These are phyloP conservation scores for Butyriboletus loyo DNA, from an alignment of 768 basidiomycete species.

Conservation along the genomic window DNA sequence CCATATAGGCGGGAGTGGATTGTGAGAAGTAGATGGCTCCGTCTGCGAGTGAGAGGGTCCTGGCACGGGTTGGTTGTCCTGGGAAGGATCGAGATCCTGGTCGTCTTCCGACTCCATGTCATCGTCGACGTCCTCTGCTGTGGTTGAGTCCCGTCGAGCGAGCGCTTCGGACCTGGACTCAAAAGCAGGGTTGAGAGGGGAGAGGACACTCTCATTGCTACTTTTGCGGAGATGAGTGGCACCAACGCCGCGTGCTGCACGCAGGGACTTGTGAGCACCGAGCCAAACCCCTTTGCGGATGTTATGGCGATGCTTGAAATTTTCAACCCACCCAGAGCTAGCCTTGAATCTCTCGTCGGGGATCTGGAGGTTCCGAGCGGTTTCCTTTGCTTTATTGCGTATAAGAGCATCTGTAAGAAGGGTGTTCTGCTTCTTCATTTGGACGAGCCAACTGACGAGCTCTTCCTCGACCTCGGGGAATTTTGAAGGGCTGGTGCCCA, in stretches of 20 bases:
- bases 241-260: constrained; percentile 31
- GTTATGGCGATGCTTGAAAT: constrained; percentile 81
- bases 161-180: constrained; percentile 31
- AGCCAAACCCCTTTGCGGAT: constrained; percentile 66
- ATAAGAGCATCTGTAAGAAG: constrained; percentile 63
- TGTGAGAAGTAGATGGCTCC: constrained; percentile 24
- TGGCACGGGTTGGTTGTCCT: constrained; percentile 23
- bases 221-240: constrained; percentile 36
- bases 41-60: constrained; percentile 32
- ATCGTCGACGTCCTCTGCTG: constrained; percentile 32
- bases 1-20: constrained; percentile 33
- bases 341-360: constrained; percentile 81
- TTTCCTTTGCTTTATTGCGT: constrained; percentile 64
- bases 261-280: constrained; percentile 36
- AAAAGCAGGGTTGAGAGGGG: constrained; percentile 42
- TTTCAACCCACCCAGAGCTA: constrained; percentile 90
- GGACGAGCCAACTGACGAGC: constrained; percentile 58
- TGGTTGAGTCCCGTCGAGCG: constrained; percentile 26
- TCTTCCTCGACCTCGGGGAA: constrained; percentile 74
- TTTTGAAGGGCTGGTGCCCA: constrained; percentile 60
- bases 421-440: constrained; percentile 45
- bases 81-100: constrained; percentile 28
- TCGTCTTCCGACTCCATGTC: constrained; percentile 39
- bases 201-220: constrained; percentile 33
- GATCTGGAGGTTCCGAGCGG: constrained; percentile 55